Base-by-base conservation (phyloP, 371 early-diverging fungal species). In the Zychaea mexicana region DNA sequence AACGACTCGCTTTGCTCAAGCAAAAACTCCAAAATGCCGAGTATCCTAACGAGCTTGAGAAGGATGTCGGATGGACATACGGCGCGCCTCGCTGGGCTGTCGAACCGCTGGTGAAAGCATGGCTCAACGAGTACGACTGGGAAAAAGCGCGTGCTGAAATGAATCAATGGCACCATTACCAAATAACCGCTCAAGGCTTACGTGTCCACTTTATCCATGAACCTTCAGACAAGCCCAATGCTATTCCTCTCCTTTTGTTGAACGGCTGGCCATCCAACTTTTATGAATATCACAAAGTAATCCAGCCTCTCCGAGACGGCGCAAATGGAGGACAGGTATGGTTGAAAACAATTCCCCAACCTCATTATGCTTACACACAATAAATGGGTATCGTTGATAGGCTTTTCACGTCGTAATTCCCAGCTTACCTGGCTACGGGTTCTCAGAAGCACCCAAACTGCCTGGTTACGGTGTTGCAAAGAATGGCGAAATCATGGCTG, bases 211-310 rank as follows among this genome's bases (percentile, higher is more conserved):
- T 83, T 68, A 69, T 88, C 8, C 88, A 87, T 58, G 85, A 81
- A 32, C 81, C 72, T 2, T 85, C 85, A 31, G 36, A 70, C 4
- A 47, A 66, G 2, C 64, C 66, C 2, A 71, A 82, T 54, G 86
- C 88, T 15, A 78, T 85, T 52, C 89, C 91, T 8, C 66, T 91
- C 45, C 33, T 91, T 31, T 59, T 90, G 45, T 57, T 84, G 15
- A 90, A 91, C 62, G 91, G 91, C 1, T 88, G 90, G 90, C 88
- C 87, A 0, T 86, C 86, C 4, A 72, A 80, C 7, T 85, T 84
- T 74, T 85, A 79, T 52, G 90, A 89, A 60, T 90, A 88, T 60
- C 83, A 81, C 30, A 84, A 89, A 49, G 62, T 85, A 9, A 82
- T 88, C 17, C 69, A 75, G 4, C 69, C 76, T 10, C 57, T 81